Evolutionary conservation across 257 asterid species (phyloP), one percentile per base, ranked within the genome.

Genomic region (Paraleonurus japonicus): DNA sequence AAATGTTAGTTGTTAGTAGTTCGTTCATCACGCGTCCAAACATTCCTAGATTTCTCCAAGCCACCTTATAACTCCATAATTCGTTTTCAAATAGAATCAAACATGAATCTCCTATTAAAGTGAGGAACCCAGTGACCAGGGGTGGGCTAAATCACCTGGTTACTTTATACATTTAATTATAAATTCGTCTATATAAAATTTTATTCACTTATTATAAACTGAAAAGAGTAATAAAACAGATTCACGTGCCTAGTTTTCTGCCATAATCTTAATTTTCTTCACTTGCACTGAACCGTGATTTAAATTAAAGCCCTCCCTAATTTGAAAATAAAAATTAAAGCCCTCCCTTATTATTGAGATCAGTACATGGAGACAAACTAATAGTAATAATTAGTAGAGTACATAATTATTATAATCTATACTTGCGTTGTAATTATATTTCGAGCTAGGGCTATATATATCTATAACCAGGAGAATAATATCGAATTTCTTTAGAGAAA

Each of bases 401-500:
- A 5, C 39, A 8, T 3, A 26, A 58, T 57, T 59, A 60, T 30
- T 19, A 33, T 61, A 16, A 32, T 61, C 5, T 17, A 55, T 7
- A 58, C 7, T 23, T 35, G 50, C 74, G 41, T 58, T 4, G 27
- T 24, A 23, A 50, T 33, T 48, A 5, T 6, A 59, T n/a, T 13
- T 47, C 19, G 6, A 26, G 43, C 43, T 32, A 32, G 47, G 67
- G 20, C 35, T 26, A 47, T 47, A 28, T 5, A 16, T n/a, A 66
- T 17, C 61, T 28, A 50, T 26, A 48, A 28, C 60, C 39, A 28
- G 60, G 60, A 66, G 51, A 66, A 65, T 45, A 65, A 65, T 41
- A 7, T 41, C 0, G 70, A 20, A 65, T 22, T 2, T 41, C 43
- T 12, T 10, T 19, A 35, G 17, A 8, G 51, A 11, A 62, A 62